phyloP scores from a whole-genome alignment of 345 rosid genomes.

The Salix arbutifolia region DNA sequence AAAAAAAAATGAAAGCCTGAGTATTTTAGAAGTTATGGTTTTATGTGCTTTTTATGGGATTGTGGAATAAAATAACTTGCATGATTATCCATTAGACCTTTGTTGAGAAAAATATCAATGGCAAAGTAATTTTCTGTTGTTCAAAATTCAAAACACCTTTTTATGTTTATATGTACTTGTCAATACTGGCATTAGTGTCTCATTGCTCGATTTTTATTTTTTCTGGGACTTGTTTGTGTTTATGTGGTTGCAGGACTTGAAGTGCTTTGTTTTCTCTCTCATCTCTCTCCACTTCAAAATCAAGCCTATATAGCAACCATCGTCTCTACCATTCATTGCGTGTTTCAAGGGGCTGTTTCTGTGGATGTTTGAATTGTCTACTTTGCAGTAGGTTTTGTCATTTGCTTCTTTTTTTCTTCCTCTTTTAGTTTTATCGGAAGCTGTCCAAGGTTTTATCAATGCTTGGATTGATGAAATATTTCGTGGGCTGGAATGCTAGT shows the following conservation, averaged over 20 bases:
- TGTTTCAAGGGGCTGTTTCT: slow-evolving; percentile 1
- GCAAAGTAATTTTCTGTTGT: not conserved
- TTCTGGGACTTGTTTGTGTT: slow-evolving; percentile 14
- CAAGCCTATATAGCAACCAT: slow-evolving; percentile 69
- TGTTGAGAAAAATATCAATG: not conserved
- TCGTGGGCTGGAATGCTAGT: not conserved
- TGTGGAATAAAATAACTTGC: not conserved
- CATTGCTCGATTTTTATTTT: not conserved
- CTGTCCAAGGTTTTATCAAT: not conserved
- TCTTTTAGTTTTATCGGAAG: not conserved
- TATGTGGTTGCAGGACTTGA: slow-evolving; percentile 79
- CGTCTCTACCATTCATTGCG: not conserved
- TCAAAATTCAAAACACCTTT: not conserved
- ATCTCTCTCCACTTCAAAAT: slow-evolving; percentile 99
- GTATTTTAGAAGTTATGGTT: not conserved
- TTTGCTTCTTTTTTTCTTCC: slow-evolving; percentile 3
- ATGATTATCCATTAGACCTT: not conserved
- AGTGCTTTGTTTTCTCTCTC: slow-evolving; percentile 97
- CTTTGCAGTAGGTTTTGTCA: slow-evolving; percentile 10
- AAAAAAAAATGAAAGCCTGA: not conserved
- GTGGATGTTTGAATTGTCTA: not conserved
- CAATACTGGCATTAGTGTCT: not conserved
- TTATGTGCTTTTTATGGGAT: not conserved
- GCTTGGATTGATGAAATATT: slow-evolving; percentile 1
- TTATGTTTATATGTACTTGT: not conserved